Evolutionary conservation across 805 yeast species (phyloP).

Genomic region (Ogataea thermomethanolica): DNA sequence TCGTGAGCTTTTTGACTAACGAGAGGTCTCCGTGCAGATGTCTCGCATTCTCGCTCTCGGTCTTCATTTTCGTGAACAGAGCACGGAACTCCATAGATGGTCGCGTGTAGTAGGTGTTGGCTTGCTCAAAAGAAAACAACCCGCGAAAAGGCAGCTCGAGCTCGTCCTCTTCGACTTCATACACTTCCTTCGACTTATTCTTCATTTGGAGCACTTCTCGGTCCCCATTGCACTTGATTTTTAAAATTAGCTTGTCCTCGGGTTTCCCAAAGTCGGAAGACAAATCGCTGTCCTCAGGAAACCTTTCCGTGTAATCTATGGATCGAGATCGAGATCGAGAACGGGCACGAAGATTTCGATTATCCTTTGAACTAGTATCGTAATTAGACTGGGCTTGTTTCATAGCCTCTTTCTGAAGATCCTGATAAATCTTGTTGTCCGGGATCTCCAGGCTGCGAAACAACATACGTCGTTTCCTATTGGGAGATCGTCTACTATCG

Average conservation of each 20-base stretch:
- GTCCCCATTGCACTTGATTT: conserved; percentile 7
- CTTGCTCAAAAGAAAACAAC: conserved; percentile 53
- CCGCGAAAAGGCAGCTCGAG: conserved; percentile 68
- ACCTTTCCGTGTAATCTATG: conserved; percentile 12
- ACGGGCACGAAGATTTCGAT: conserved; percentile 18
- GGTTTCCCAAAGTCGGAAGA: not conserved
- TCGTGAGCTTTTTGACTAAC: conserved; percentile 19
- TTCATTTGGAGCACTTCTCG: conserved; percentile 5
- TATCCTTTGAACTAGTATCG: not conserved
- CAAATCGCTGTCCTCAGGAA: not conserved
- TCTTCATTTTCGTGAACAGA: conserved; percentile 40
- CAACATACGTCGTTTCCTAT: conserved; percentile 14
- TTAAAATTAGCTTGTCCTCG: conserved; percentile 6
- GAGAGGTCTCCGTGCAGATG: conserved; percentile 34
- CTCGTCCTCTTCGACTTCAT: conserved; percentile 35
- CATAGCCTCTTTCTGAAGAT: conserved; percentile 32
- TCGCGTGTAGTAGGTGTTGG: conserved; percentile 55
- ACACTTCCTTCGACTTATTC: conserved; percentile 8
- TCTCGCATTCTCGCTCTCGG: conserved; percentile 39
- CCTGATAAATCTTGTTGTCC: conserved; percentile 37
- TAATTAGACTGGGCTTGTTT: conserved; percentile 16
- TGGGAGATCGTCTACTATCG: not conserved
- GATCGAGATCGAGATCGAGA: conserved; percentile 13
- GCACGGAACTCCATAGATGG: conserved; percentile 41
- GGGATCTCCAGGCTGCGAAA: conserved; percentile 35